Evolutionary conservation across 139 green algal species (phyloP).

Genomic region (Medakamo hakoo): DNA sequence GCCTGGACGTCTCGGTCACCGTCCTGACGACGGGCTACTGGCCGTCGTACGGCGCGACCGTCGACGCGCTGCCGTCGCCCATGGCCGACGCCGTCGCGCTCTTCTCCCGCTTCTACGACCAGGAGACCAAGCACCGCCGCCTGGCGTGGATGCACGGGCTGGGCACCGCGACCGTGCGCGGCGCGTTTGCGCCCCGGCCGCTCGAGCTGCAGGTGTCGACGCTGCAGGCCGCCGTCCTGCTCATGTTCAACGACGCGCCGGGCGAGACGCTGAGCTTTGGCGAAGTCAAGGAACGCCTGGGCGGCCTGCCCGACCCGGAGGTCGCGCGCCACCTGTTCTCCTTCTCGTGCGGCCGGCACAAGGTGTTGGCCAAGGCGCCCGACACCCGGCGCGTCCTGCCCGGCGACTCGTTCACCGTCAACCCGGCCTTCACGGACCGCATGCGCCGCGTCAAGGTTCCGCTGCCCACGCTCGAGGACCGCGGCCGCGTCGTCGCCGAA

Average conservation of each 20-base stretch:
- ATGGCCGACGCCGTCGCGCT: conserved; percentile 66
- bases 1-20: conserved; percentile 75
- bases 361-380: conserved; percentile 71
- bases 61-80: conserved; percentile 58
- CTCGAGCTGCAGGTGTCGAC: conserved; percentile 81
- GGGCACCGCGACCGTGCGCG: conserved; percentile 61
- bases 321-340: conserved; percentile 66
- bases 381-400: conserved; percentile 48
- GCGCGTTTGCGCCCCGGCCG: conserved; percentile 59
- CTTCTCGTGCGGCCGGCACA: conserved; percentile 77
- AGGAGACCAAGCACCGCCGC: conserved; percentile 59
- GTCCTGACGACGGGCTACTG: conserved; percentile 85
- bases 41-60: conserved; percentile 35
- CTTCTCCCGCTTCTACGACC: conserved; percentile 77
- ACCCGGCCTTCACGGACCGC: conserved; percentile 76
- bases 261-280: conserved; percentile 43
- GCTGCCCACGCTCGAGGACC: conserved; percentile 70
- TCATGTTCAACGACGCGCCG: conserved; percentile 70
- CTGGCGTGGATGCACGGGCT: conserved; percentile 89
- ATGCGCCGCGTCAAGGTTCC: conserved; percentile 77
- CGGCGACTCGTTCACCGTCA: conserved; percentile 74
- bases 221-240: conserved; percentile 67
- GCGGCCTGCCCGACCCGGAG: conserved; percentile 82
- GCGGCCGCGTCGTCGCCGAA: conserved; percentile 84
- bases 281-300: conserved; percentile 62